These are phyloP conservation scores for Verbena officinalis DNA, from an alignment of 257 asterid genomes.

Conservation along the genomic window DNA sequence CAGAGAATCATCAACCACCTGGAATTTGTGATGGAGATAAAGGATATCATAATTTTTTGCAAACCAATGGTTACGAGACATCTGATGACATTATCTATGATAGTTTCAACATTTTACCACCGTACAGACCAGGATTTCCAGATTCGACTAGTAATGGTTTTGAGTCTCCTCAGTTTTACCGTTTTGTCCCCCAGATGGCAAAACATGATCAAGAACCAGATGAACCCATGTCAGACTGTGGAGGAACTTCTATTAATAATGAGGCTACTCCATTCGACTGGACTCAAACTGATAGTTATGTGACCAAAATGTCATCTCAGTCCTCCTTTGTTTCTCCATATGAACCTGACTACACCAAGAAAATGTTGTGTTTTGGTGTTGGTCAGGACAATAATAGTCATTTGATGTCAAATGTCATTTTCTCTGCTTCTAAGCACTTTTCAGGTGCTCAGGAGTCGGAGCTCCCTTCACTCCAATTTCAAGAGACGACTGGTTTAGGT, in stretches of 20 bases:
- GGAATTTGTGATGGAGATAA: constrained; percentile 42
- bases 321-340: constrained; percentile 43
- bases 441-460: constrained; percentile 63
- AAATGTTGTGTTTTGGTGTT: constrained; percentile 38
- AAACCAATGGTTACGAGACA: constrained; percentile 39
- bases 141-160: constrained; percentile 37
- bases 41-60: constrained; percentile 44
- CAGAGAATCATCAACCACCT: constrained; percentile 48
- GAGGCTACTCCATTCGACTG: constrained; percentile 38
- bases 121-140: constrained; percentile 39
- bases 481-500: constrained; percentile 47
- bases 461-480: constrained; percentile 93
- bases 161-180: constrained; percentile 45
- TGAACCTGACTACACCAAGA: constrained; percentile 44
- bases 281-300: constrained; percentile 34
- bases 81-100: constrained; percentile 51
- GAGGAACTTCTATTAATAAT: constrained; percentile 29
- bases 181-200: constrained; percentile 42
- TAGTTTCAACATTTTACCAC: constrained; percentile 41
- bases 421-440: constrained; percentile 69
- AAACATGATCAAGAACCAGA: constrained; percentile 43
- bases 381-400: constrained; percentile 41
- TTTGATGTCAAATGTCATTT: constrained; percentile 45
- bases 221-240: constrained; percentile 42
- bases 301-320: constrained; percentile 40